Base-by-base conservation (phyloP, 225 moss, liverwort and hornwort genomes). In the Polytrichum commune region DNA sequence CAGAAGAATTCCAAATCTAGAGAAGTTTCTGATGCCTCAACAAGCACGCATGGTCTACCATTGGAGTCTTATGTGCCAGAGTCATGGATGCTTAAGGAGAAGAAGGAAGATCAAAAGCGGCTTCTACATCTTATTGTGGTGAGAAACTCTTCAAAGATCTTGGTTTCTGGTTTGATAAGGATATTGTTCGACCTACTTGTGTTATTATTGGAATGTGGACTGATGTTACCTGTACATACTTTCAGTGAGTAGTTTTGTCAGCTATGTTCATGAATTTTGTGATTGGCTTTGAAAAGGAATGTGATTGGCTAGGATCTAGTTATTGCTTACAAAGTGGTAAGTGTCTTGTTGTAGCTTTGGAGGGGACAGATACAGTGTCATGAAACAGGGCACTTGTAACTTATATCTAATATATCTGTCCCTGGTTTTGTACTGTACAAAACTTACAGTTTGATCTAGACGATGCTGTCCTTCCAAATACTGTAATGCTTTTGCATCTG, bases 101-200 rank as follows among this genome's bases (percentile, higher is more conserved):
- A 79, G 70, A 86, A 80, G 38, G 71, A 77, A 67, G 87, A 88
- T 68, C 82, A 83, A 33, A 93, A 79, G 81, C 91, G 85, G 61
- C 83, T 95, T 75, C 78, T 96, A 61, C 92, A 98, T 84, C 91
- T 98, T 24, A 93, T 98, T 83, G 91, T 95, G 78, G 92, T 90
- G 79, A 89, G 86, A 81, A 76, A 75, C 76, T 71, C 22, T 60
- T 60, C 22, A 6, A 7, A 22, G 60, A 22, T 29, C 27, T 56
- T n/a, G n/a, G 22, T 74, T 46, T 74, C 23, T 74, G 27, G 4
- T 7, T 32, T 65, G 27, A 8, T 66, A 18, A 30, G 35, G 33
- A 53, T 64, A 29, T 26, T 73, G 63, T 71, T 28, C 16, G 0
- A 46, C 46, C 46, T 46, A 53, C 32, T 20, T 56, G 53, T 73